phyloP scores from a whole-genome alignment of 2,329 filamentous ascomycete species.

The Acarospora socialis region DNA sequence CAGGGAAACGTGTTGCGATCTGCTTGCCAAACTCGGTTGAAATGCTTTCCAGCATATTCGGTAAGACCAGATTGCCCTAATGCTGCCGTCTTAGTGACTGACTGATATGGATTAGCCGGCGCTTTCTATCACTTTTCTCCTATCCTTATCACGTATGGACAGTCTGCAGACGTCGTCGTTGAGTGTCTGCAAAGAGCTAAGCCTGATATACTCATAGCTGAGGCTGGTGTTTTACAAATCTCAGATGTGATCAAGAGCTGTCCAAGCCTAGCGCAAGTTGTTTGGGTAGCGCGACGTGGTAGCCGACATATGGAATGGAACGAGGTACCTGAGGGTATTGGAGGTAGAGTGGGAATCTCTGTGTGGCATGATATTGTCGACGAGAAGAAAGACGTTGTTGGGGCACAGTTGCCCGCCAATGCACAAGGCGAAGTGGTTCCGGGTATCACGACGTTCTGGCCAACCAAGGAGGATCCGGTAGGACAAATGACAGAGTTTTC shows the following conservation, averaged over 20 bases:
- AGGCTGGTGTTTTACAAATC: slow-evolving; percentile 75
- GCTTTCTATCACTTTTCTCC: slow-evolving; percentile 78
- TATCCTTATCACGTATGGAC: slow-evolving; percentile 73
- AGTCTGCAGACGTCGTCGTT: slow-evolving; percentile 53
- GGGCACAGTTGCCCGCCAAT: slow-evolving; percentile 49
- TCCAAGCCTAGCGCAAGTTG: slow-evolving; percentile 56
- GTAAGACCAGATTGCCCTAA: slow-evolving; percentile 24
- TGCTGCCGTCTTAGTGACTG: slow-evolving; percentile 1
- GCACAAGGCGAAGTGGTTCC: slow-evolving; percentile 38
- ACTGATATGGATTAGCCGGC: slow-evolving; percentile 41
- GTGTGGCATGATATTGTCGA: slow-evolving; percentile 86
- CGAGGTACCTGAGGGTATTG: slow-evolving; percentile 64
- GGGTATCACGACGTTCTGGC: slow-evolving; percentile 29
- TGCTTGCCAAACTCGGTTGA: slow-evolving; percentile 91
- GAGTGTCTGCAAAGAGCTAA: slow-evolving; percentile 58
- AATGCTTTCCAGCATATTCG: slow-evolving; percentile 65
- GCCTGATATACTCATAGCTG: slow-evolving; percentile 69
- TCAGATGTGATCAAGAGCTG: slow-evolving; percentile 56
- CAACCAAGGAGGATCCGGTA: no score
- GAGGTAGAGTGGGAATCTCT: slow-evolving; percentile 61
- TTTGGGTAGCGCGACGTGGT: slow-evolving; percentile 88
- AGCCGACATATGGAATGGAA: slow-evolving; percentile 94
- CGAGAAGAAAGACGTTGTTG: slow-evolving; percentile 46
- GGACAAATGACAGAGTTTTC: slow-evolving; percentile 51
- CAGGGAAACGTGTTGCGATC: slow-evolving; percentile 61